A percentile compares a stretch with the other conserved stretches of the same genome.
phyloP scores from a whole-genome alignment of 306 rosid species.

The Cotoneaster glaucophyllus region DNA sequence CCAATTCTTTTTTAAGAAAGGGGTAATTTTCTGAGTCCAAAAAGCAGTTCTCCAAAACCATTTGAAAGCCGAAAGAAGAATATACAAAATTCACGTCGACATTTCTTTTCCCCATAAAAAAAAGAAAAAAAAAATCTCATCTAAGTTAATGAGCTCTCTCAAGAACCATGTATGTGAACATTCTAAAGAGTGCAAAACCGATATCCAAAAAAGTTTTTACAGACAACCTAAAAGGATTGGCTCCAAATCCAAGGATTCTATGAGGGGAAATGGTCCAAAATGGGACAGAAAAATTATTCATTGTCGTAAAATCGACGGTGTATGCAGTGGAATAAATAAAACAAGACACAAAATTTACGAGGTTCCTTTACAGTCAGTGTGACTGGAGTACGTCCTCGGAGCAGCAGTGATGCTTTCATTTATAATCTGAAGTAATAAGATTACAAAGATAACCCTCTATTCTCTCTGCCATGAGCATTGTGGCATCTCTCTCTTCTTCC shows the following conservation, averaged over 20 bases:
- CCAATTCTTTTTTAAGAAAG: neutral
- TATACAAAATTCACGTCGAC: neutral
- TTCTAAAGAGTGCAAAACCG: neutral
- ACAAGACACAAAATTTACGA: too few species aligned
- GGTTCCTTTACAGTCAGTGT: too few species aligned
- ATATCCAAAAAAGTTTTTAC: neutral
- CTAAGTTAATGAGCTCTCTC: neutral
- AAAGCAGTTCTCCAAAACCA: neutral
- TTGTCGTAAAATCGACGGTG: too few species aligned
- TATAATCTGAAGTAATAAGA: too few species aligned
- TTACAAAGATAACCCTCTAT: too few species aligned
- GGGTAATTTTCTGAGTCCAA: neutral
- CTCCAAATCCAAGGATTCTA: neutral
- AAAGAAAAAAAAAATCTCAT: neutral
- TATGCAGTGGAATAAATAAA: too few species aligned
- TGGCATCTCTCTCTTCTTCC: too few species aligned
- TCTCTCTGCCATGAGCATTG: too few species aligned
- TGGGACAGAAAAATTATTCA: neutral
- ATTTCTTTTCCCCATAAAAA: neutral
- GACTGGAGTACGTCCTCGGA: too few species aligned
- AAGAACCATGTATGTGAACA: neutral
- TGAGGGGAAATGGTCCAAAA: neutral
- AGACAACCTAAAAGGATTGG: neutral
- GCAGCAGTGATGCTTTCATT: too few species aligned
- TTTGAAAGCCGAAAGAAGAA: neutral